Percentiles rank a stretch among this genome's conserved stretches.
phyloP scores from a whole-genome alignment of 495 filamentous ascomycete species.

The Penicillium samsonianum region DNA sequence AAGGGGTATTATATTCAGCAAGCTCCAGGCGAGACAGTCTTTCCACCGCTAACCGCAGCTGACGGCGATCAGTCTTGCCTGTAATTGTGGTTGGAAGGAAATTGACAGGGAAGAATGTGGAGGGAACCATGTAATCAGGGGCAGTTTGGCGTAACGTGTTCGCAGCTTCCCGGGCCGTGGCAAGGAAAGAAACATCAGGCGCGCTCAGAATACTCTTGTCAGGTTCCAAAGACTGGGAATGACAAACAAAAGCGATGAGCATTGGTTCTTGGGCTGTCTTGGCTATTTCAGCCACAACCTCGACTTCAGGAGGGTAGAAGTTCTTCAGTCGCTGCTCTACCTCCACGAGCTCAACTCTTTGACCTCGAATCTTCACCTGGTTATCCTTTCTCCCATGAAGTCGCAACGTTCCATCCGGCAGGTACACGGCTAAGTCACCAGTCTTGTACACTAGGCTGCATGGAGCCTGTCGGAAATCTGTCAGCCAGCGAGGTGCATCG shows the following conservation, averaged over 20 bases:
- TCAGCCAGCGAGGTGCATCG: background rate
- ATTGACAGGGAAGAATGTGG: background rate
- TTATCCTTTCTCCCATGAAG: conserved; percentile 22
- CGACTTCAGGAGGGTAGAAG: background rate
- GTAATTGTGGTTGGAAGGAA: conserved; percentile 1
- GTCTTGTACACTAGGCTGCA: background rate
- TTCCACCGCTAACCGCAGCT: background rate
- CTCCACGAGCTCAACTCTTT: conserved; percentile 48
- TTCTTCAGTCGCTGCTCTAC: conserved; percentile 29
- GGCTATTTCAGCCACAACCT: conserved; percentile 1
- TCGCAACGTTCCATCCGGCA: background rate
- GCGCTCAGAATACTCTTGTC: background rate
- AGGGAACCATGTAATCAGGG: conserved; percentile 1
- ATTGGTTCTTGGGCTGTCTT: background rate
- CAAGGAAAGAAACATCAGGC: background rate
- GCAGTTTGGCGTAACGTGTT: conserved; percentile 1
- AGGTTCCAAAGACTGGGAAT: background rate
- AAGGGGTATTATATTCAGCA: background rate
- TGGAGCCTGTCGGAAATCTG: background rate
- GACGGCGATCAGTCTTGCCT: background rate
- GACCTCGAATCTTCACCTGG: conserved; percentile 48
- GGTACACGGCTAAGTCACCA: conserved; percentile 10
- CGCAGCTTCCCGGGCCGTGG: background rate
- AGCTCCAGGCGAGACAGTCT: background rate
- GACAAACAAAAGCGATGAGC: background rate